Percentiles rank a stretch among this genome's conserved stretches.
Conservation (phyloP, 1,139 yeast genomes). For the Suhomyces terraborum region DNA sequence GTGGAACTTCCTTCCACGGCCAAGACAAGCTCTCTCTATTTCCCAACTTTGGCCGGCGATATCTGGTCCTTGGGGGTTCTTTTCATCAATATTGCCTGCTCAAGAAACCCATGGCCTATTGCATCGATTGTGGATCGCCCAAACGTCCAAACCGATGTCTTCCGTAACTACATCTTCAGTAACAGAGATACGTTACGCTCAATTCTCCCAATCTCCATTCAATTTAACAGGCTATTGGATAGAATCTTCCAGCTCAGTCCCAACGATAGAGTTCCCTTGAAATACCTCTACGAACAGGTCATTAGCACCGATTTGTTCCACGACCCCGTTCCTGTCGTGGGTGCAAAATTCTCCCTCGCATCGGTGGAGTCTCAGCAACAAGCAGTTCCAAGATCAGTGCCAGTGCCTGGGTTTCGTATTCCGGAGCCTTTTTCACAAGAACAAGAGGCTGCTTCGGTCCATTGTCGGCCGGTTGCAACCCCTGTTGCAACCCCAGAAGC, state of each 20-base stretch:
- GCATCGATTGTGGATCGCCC: slow-evolving; percentile 61
- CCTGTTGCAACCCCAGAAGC: slow-evolving; percentile 1
- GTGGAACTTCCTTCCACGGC: slow-evolving; percentile 14
- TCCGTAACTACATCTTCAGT: slow-evolving; percentile 47
- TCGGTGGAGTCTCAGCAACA: background rate
- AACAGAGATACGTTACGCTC: slow-evolving; percentile 29
- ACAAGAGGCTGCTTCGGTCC: background rate
- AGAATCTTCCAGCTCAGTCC: slow-evolving; percentile 65
- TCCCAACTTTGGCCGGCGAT: slow-evolving; percentile 80
- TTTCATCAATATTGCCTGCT: slow-evolving; percentile 75
- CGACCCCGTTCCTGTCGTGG: slow-evolving; percentile 20
- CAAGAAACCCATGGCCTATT: slow-evolving; percentile 89
- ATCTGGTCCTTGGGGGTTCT: slow-evolving; percentile 89
- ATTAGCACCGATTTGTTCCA: slow-evolving; percentile 43
- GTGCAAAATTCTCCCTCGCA: background rate
- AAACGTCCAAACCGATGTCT: slow-evolving; percentile 51
- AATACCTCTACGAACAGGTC: slow-evolving; percentile 46
- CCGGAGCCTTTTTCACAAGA: background rate
- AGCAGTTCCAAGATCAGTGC: slow-evolving; percentile 4
- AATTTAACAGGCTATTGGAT: slow-evolving; percentile 57
- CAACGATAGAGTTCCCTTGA: slow-evolving; percentile 56
- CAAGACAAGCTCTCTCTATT: slow-evolving; percentile 32
- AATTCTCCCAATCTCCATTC: slow-evolving; percentile 67
- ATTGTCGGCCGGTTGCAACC: background rate
- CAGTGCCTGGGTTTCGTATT: slow-evolving; percentile 3